phyloP scores from a whole-genome alignment of 78 protist species.

The Dictyostelium citrinum region DNA sequence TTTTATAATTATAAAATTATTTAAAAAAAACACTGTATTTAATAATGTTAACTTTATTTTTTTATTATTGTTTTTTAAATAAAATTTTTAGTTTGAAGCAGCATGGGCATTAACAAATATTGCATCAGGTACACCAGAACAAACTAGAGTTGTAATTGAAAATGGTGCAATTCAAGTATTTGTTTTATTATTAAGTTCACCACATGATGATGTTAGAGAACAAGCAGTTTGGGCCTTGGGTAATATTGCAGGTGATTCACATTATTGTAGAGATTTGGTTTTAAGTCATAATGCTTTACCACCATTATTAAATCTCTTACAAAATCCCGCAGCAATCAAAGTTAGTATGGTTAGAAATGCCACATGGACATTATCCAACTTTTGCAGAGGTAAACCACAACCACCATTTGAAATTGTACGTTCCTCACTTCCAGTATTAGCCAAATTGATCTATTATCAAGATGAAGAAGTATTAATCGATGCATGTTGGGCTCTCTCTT shows the following conservation, averaged over 20 bases:
- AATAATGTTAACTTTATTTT: neutral
- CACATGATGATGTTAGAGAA: constrained; percentile 92
- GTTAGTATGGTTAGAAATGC: constrained; percentile 95
- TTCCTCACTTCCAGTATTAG: constrained; percentile 56
- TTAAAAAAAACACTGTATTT: too few relatives aligned
- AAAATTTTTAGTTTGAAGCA: constrained; percentile 91
- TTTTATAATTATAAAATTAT: neutral
- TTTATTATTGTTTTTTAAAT: neutral
- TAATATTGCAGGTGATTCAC: constrained; percentile 98
- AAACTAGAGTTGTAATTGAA: constrained; percentile 90
- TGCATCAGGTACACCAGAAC: constrained; percentile 89
- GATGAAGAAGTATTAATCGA: constrained; percentile 96
- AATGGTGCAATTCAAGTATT: constrained; percentile 94
- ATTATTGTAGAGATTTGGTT: constrained; percentile 92
- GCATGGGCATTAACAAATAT: constrained; percentile 99
- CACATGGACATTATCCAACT: constrained; percentile 97
- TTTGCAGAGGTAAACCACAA: constrained; percentile 98
- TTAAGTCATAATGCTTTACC: constrained; percentile 71
- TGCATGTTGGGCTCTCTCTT: constrained; percentile 98
- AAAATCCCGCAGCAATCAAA: neutral
- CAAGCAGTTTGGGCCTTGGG: constrained; percentile 99
- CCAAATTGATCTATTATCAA: constrained; percentile 74
- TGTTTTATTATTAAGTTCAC: constrained; percentile 88
- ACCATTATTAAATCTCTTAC: constrained; percentile 79
- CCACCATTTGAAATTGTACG: constrained; percentile 74